phyloP scores from a whole-genome alignment of 2,329 filamentous ascomycete genomes.

The Calonectria naviculata region DNA sequence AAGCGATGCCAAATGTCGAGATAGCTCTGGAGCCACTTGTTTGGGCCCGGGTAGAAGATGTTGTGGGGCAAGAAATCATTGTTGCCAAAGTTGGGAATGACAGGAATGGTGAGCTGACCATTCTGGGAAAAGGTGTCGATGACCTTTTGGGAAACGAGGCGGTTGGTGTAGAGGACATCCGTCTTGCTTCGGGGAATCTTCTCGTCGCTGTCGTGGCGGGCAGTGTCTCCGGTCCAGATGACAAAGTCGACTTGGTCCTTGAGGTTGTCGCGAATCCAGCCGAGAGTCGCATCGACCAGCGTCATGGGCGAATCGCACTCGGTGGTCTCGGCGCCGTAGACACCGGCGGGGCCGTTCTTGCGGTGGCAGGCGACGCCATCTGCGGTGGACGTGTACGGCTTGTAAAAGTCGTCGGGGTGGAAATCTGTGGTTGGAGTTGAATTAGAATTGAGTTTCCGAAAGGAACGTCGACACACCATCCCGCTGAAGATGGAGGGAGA shows the following conservation, averaged over 20 bases:
- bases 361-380: conserved; percentile 81
- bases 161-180: conserved; percentile 84
- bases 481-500: neutral
- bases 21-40: conserved; percentile 84
- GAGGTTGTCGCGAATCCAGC: conserved; percentile 85
- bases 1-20: conserved; percentile 84
- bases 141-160: conserved; percentile 80
- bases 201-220: conserved; percentile 90
- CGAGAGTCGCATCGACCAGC: conserved; percentile 88
- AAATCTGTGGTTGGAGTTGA: conserved; percentile 70
- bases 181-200: conserved; percentile 77
- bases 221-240: conserved; percentile 92
- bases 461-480: conserved; percentile 23
- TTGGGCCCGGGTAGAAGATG: conserved; percentile 87
- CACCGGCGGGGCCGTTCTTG: conserved; percentile 79
- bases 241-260: conserved; percentile 88
- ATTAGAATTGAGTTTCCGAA: conserved; percentile 23
- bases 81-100: conserved; percentile 93
- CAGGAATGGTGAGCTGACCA: conserved; percentile 74
- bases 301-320: conserved; percentile 88
- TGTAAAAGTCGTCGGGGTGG: conserved; percentile 91
- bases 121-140: conserved; percentile 75
- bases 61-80: conserved; percentile 99
- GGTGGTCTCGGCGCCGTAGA: conserved; percentile 86
- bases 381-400: conserved; percentile 77